phyloP scores from a whole-genome alignment of 495 filamentous ascomycete genomes.

The Talaromyces trachyspermus region DNA sequence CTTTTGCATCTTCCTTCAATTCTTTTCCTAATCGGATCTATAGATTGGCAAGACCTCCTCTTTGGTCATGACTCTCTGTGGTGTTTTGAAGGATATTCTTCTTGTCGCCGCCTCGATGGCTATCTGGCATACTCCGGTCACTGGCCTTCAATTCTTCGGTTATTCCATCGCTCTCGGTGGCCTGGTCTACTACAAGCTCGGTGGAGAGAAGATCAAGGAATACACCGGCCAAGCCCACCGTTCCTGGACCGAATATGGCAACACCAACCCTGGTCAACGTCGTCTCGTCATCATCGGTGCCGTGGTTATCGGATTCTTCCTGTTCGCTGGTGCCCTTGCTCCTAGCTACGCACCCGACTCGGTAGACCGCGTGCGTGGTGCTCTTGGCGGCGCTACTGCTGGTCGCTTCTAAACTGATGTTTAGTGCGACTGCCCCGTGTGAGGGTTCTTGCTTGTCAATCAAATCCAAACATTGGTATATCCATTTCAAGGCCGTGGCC shows the following conservation, averaged over 20 bases:
- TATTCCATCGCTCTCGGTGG: conserved; percentile 86
- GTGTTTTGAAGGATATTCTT: conserved; percentile 97
- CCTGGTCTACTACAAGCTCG: conserved; percentile 96
- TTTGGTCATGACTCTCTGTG: conserved; percentile 92
- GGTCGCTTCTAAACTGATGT: conserved; percentile 15
- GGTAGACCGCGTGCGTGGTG: conserved; percentile 32
- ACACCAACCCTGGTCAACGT: conserved; percentile 62
- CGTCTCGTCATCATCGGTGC: conserved; percentile 63
- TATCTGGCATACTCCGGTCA: conserved; percentile 80
- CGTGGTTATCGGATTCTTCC: conserved; percentile 55
- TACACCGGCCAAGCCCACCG: conserved; percentile 62
- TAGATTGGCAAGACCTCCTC: conserved; percentile 97
- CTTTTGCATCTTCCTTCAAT: neutral
- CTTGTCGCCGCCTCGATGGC: conserved; percentile 84
- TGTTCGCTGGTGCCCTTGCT: conserved; percentile 57
- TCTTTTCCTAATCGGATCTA: conserved; percentile 15
- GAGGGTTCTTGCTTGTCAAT: too few relatives aligned
- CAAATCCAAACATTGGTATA: too few relatives aligned
- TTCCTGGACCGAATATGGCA: conserved; percentile 81
- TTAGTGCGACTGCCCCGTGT: too few relatives aligned
- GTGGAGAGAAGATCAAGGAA: conserved; percentile 74
- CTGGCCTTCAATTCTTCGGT: conserved; percentile 82
- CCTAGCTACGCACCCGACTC: conserved; percentile 38
- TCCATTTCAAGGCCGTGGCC: too few relatives aligned
- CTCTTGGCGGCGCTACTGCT: conserved; percentile 34